Percentiles rank a stretch among this genome's conserved stretches.
These are phyloP conservation scores for Pseudomassariella vexata DNA, from an alignment of 2,329 filamentous ascomycete species.

Conservation along the genomic window DNA sequence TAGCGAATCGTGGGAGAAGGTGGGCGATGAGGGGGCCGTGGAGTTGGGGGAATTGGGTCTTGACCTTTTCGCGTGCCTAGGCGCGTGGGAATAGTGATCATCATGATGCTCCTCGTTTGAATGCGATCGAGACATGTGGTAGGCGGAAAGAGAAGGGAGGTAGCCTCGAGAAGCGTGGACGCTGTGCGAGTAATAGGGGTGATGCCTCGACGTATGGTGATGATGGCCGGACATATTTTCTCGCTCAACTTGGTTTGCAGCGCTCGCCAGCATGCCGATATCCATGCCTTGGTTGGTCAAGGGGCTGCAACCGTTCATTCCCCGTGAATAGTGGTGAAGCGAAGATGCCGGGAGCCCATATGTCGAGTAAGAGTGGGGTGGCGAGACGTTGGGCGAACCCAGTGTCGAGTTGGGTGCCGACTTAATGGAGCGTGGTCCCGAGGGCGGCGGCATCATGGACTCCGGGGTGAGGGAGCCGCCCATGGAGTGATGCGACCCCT, in stretches of 20 bases:
- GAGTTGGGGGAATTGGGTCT: slow-evolving; percentile 90
- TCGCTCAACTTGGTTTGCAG: slow-evolving; percentile 57
- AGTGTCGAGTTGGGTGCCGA: slow-evolving; percentile 84
- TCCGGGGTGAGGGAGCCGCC: slow-evolving; percentile 44
- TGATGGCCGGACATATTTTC: slow-evolving; percentile 41
- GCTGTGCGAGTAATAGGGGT: slow-evolving; percentile 47
- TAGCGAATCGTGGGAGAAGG: slow-evolving; percentile 91
- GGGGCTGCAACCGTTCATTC: slow-evolving; percentile 31
- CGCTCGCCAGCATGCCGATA: slow-evolving; percentile 55
- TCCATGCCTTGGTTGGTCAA: slow-evolving; percentile 37
- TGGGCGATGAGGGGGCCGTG: slow-evolving; percentile 91
- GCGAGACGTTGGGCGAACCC: slow-evolving; percentile 91
- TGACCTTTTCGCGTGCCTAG: slow-evolving; percentile 79
- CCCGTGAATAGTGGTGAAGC: slow-evolving; percentile 44
- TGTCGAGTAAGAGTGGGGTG: slow-evolving; percentile 80
- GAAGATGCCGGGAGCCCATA: slow-evolving; percentile 47
- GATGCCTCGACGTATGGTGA: slow-evolving; percentile 41
- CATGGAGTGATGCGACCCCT: slow-evolving; percentile 37
- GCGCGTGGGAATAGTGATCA: slow-evolving; percentile 63
- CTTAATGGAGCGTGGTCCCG: slow-evolving; percentile 70
- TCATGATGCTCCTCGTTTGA: slow-evolving; percentile 74
- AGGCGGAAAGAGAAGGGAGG: slow-evolving; percentile 74
- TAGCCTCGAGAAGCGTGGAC: slow-evolving; percentile 50
- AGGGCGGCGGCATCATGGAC: slow-evolving; percentile 71
- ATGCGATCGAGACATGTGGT: slow-evolving; percentile 89